Conservation (phyloP, 2,329 filamentous ascomycete genomes). For the Aureobasidium sp. region DNA sequence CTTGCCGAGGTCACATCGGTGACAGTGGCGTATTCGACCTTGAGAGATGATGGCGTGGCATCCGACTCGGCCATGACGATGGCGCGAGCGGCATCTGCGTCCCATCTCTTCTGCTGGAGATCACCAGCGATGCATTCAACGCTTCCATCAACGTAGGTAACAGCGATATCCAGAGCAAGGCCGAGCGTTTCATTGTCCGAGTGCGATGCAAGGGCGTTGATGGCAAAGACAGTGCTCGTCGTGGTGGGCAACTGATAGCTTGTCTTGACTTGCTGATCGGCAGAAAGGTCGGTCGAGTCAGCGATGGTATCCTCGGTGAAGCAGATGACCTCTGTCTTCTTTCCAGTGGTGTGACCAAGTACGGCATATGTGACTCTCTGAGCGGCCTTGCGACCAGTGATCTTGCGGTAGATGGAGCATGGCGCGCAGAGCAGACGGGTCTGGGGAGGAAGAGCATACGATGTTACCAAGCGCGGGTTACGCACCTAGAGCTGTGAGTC, state of each 20-base stretch:
- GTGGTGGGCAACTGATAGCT: constrained; percentile 9
- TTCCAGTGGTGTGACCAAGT: constrained; percentile 14
- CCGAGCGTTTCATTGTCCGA: neutral
- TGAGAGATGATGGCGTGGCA: neutral
- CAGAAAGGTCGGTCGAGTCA: constrained; percentile 21
- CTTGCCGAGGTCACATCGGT: constrained; percentile 29
- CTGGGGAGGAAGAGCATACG: constrained; percentile 53
- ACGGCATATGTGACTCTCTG: constrained; percentile 49
- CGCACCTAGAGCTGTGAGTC: constrained; percentile 40
- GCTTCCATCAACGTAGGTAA: constrained; percentile 22
- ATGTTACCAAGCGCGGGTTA: constrained; percentile 50
- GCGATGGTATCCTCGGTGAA: constrained; percentile 42
- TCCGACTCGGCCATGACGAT: neutral
- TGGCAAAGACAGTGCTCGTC: constrained; percentile 29
- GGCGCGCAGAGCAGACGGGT: constrained; percentile 49
- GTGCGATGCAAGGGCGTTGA: constrained; percentile 21
- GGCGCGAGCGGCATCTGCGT: neutral
- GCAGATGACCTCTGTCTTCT: constrained; percentile 43
- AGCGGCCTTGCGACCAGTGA: constrained; percentile 31
- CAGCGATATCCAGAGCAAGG: constrained; percentile 17
- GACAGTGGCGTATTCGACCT: constrained; percentile 19
- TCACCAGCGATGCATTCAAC: constrained; percentile 24
- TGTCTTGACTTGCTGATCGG: constrained; percentile 20
- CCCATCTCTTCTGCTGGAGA: constrained; percentile 19
- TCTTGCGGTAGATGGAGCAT: constrained; percentile 48